These are phyloP conservation scores for Citropsis articulata DNA, from an alignment of 345 rosid species.

Conservation along the genomic window DNA sequence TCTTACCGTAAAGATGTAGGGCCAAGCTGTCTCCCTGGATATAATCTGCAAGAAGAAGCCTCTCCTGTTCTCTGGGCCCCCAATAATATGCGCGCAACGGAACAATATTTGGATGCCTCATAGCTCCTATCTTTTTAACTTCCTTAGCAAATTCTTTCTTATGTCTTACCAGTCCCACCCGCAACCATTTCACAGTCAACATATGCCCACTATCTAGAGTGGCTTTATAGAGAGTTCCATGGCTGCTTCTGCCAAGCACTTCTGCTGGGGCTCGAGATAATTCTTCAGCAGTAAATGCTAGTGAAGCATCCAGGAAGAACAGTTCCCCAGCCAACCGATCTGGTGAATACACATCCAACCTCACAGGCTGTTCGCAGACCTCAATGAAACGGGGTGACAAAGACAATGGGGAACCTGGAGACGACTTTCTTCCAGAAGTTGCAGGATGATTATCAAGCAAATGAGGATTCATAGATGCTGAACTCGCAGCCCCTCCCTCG, in stretches of 20 bases:
- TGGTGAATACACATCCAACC: conserved; percentile 84
- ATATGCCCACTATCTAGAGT: conserved; percentile 75
- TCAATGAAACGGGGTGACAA: conserved; percentile 73
- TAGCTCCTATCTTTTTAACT: conserved; percentile 71
- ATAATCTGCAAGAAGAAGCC: conserved; percentile 86
- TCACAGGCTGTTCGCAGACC: conserved; percentile 58
- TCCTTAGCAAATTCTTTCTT: conserved; percentile 91
- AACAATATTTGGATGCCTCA: conserved; percentile 70
- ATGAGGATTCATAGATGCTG: conserved; percentile 45
- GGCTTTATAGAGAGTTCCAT: conserved; percentile 91
- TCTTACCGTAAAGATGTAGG: conserved; percentile 84
- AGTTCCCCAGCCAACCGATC: conserved; percentile 94
- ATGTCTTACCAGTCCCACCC: conserved; percentile 86
- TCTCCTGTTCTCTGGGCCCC: conserved; percentile 95
- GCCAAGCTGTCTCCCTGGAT: conserved; percentile 86
- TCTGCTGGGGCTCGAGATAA: conserved; percentile 95
- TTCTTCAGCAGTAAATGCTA: conserved; percentile 83
- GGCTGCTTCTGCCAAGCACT: conserved; percentile 98
- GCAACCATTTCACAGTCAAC: conserved; percentile 92
- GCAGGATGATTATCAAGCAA: conserved; percentile 52
- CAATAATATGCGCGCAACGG: conserved; percentile 87
- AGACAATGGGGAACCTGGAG: conserved; percentile 72
- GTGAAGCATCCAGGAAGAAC: conserved; percentile 69
- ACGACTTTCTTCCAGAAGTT: conserved; percentile 68
- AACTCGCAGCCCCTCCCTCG: conserved; percentile 29